Base-by-base conservation (phyloP, 148 eudicot genomes). In the Rheum nobile region DNA sequence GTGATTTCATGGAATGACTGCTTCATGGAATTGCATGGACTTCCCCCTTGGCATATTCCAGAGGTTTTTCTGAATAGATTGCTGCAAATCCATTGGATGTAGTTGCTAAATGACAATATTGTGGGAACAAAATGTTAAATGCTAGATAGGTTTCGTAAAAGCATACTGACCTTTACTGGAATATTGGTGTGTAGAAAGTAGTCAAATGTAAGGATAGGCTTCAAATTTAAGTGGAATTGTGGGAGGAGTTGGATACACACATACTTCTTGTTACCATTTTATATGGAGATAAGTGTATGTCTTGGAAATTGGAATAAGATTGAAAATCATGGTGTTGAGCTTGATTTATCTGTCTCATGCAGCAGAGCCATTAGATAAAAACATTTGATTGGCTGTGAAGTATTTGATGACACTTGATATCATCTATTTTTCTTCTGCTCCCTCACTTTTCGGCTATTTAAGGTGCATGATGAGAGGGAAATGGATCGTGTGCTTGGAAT, bases 381-480 rank as follows among this genome's bases (percentile, higher is more conserved):
- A n/a, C n/a, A n/a, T n/a, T n/a, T n/a, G n/a, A n/a, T 8, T 16
- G 24, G 9, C 17, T 52, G 17, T 61, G 19, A 28, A 9, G 37
- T 22, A 11, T 61, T 59, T 61, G 34, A 59, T 28, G 16, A 28
- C 24, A 59, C 34, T 59, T 26, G 37, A 29, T 16, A 31, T 61
- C 1, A 61, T 31, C 38, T 63, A 63, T 3, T 1, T 21, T 12
- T 8, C 39, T 65, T 65, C 8, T 65, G n/a, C 4, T 8, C 10
- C 6, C 37, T 31, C 22, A 21, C 32, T 34, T 32, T 32, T 34
- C 6, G 38, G 41, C 41, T 31, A 4, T 14, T 65, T 65, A 77
- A 93, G 98, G 98, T 93, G 52, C 98, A 93, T 73, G 81, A 90
- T 84, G 98, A 87, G 80, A 87, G 86, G 80, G 98, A 95, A 83